Evolutionary conservation across 2,329 filamentous ascomycete species (phyloP).

Genomic region (Botrytis galanthina): DNA sequence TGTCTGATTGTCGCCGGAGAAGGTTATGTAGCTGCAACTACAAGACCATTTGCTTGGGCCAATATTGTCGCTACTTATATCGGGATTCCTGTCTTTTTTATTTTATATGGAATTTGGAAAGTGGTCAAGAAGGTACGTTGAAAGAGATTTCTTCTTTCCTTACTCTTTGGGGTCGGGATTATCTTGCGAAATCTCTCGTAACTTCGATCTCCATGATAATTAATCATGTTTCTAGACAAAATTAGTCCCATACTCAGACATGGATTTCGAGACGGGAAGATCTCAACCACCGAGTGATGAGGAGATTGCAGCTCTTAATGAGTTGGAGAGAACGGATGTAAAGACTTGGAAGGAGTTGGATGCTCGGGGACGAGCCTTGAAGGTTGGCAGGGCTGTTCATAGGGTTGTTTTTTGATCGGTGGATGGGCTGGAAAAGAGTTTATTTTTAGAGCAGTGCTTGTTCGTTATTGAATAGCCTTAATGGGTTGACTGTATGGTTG

Average conservation of each 20-base stretch:
- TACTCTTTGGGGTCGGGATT: neutral
- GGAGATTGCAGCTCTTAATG: neutral
- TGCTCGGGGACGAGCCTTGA: neutral
- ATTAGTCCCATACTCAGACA: conserved; percentile 8
- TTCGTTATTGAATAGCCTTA: neutral
- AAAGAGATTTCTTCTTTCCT: neutral
- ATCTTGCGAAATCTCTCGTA: too few species aligned
- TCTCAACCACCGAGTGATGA: conserved; percentile 4
- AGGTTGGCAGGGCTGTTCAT: conserved; percentile 5
- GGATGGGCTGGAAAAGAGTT: too few species aligned
- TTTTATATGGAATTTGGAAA: conserved; percentile 59
- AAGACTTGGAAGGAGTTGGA: conserved; percentile 1
- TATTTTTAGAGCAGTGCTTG: neutral
- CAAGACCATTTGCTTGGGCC: conserved; percentile 13
- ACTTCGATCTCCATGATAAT: neutral
- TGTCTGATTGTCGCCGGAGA: conserved; percentile 1
- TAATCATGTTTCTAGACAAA: conserved; percentile 2
- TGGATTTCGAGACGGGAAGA: conserved; percentile 4
- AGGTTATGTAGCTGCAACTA: conserved; percentile 9
- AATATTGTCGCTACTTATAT: conserved; percentile 12
- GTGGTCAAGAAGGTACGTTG: conserved; percentile 1
- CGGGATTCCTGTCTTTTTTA: conserved; percentile 56
- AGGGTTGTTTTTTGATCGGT: neutral
- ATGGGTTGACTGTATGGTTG: neutral
- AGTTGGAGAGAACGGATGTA: neutral